Evolutionary conservation across 176 grass and related monocot genomes (phyloP).

Genomic region (Coix lacrymajobi): DNA sequence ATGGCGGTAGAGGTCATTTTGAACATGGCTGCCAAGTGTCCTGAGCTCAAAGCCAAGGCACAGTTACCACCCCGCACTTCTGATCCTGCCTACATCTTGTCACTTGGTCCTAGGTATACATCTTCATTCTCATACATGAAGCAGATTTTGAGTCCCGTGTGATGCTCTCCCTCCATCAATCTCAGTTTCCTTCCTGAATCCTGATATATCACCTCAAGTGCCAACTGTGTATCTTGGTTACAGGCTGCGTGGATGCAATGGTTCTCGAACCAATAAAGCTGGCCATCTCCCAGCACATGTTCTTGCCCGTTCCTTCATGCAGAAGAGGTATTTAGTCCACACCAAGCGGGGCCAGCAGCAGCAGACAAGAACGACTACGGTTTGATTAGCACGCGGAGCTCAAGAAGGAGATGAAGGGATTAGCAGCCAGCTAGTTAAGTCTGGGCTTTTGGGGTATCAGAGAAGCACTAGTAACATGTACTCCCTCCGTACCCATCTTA

Average conservation of each 20-base stretch:
- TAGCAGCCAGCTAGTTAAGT: too few species aligned
- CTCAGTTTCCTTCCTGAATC: neutral
- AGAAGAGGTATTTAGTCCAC: neutral
- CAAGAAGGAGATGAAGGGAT: too few species aligned
- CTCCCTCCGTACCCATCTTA: too few species aligned
- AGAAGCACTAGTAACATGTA: too few species aligned
- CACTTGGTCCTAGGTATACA: neutral
- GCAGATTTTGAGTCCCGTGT: neutral
- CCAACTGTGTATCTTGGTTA: neutral
- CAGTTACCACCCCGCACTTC: neutral
- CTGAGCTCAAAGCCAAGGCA: conserved; percentile 6
- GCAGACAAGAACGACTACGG: too few species aligned
- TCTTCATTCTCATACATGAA: neutral
- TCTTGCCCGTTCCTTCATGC: neutral
- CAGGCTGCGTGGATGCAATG: neutral
- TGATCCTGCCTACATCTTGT: neutral
- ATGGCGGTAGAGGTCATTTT: neutral
- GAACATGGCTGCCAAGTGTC: neutral
- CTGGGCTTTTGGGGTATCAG: too few species aligned
- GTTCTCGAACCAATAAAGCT: neutral
- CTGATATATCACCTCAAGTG: neutral
- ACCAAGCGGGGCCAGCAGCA: too few species aligned
- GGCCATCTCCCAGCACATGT: neutral
- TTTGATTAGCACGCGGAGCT: too few species aligned
- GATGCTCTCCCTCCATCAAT: neutral